Evolutionary conservation across 495 filamentous ascomycete species (phyloP), one percentile per base, ranked within the genome.

Genomic region (Neurospora sp.): DNA sequence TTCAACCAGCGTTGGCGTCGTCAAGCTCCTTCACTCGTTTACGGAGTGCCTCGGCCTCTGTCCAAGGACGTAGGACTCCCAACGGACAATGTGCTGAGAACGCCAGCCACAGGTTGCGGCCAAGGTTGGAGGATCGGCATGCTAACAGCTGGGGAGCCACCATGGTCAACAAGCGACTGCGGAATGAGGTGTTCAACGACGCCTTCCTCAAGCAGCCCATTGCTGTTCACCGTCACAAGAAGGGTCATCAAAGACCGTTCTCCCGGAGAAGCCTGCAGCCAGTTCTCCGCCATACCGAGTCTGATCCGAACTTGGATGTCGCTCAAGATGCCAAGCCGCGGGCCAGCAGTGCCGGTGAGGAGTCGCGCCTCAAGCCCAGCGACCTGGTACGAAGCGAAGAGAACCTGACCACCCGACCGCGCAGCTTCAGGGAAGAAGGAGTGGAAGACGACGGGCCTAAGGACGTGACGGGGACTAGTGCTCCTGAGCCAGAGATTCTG

Each of bases 71-170:
- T 8, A 37, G 44, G 5, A 71, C 38, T 18, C 9, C 8, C 9
- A 69, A 46, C 12, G 69, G 44, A 60, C 70, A 74, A 60, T 41
- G 74, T 10, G 71, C 70, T 16, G 72, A 31, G 2, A 71, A 60
- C 41, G 23, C 39, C 49, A 49, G 27, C 42, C 39, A 74, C 20
- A 8, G 42, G 14, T 60, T 75, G 27, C 83, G 86, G 7, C 86
- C 86, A 12, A 79, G 74, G 20, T 73, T 87, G 44, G 82, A 83
- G n/a, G 83, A 86, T 12, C 84, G 85, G 18, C 85, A 86, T 75
- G 84, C 86, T n/a, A 87, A 89, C 72, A 95, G 93, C 80, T 98
- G 94, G 96, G 96, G 96, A 14, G 93, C 94, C n/a, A 99, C 96
- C 3, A 95, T 90, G 23, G 92, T 98, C 27, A 99, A 99, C 78